Percentiles rank a stretch among this genome's conserved stretches.
phyloP scores from a whole-genome alignment of 352 stramenopile genomes.

The Peronospora belbahrii region DNA sequence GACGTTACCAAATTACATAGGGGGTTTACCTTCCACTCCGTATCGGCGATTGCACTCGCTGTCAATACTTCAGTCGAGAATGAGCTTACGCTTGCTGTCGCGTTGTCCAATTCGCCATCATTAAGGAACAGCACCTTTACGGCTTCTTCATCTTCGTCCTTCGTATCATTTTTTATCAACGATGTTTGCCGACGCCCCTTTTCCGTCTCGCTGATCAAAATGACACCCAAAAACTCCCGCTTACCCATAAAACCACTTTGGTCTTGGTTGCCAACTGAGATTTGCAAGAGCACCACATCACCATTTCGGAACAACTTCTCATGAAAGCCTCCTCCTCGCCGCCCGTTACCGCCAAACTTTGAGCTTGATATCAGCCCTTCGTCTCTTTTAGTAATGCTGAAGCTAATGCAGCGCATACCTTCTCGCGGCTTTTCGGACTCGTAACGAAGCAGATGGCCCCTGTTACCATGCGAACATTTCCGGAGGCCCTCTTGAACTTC shows the following conservation, averaged over 20 bases:
- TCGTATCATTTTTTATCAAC: conserved; percentile 30
- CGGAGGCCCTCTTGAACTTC: conserved; percentile 67
- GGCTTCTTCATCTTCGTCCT: conserved; percentile 55
- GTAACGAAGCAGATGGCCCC: conserved; percentile 61
- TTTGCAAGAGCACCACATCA: conserved; percentile 64
- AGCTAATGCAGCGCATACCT: conserved; percentile 73
- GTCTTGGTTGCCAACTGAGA: conserved; percentile 25
- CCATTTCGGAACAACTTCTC: conserved; percentile 75
- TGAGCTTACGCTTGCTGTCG: conserved; percentile 44
- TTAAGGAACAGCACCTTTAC: conserved; percentile 76
- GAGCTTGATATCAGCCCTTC: conserved; percentile 22
- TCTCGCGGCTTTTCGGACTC: conserved; percentile 75
- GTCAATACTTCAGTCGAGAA: conserved; percentile 64
- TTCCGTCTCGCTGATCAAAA: conserved; percentile 70
- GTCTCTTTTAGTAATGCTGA: conserved; percentile 56
- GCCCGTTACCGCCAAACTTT: conserved; percentile 26
- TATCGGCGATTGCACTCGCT: conserved; percentile 53
- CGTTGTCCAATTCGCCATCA: conserved; percentile 66
- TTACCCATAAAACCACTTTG: conserved; percentile 36
- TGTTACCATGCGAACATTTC: conserved; percentile 33
- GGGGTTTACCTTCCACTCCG: conserved; percentile 72
- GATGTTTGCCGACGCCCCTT: conserved; percentile 45
- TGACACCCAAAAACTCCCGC: conserved; percentile 61
- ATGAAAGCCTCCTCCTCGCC: conserved; percentile 22
- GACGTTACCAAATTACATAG: conserved; percentile 75